Conservation (phyloP, 116 monocot species). For the Posidonia oceanica region DNA sequence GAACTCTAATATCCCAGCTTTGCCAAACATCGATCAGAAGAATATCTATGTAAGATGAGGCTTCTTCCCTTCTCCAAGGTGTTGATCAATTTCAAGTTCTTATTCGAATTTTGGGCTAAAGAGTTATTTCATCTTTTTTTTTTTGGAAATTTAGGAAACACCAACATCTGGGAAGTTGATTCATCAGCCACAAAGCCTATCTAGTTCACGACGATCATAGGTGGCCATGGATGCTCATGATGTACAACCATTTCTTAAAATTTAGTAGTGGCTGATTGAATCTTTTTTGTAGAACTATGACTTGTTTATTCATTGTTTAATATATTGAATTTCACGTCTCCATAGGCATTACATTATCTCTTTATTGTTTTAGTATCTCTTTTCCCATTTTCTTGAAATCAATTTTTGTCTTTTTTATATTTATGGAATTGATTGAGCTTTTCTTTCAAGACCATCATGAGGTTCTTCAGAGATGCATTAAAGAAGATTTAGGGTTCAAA, state of each 20-base stretch:
- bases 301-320: neutral
- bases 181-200: conserved; percentile 28
- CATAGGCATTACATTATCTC: neutral
- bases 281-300: neutral
- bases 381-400: too few species aligned
- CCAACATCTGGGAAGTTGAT: conserved; percentile 39
- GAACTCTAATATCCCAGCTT: conserved; percentile 15
- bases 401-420: too few species aligned
- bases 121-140: neutral
- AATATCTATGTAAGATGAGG: conserved; percentile 36
- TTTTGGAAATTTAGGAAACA: conserved; percentile 40
- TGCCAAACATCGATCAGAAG: conserved; percentile 20
- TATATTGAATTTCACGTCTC: neutral
- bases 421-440: neutral
- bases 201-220: conserved; percentile 48
- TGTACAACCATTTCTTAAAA: conserved; percentile 1
- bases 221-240: conserved; percentile 16
- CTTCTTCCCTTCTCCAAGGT: neutral
- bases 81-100: neutral
- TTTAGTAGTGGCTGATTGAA: neutral
- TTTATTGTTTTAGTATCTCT: too few species aligned
- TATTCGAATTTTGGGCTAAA: neutral
- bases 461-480: conserved; percentile 61
- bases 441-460: conserved; percentile 62
- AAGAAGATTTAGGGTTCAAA: conserved; percentile 82